A percentile compares a stretch with the other conserved stretches of the same genome.
phyloP scores from a whole-genome alignment of 441 rosid genomes.

The Mallotus japonicus region DNA sequence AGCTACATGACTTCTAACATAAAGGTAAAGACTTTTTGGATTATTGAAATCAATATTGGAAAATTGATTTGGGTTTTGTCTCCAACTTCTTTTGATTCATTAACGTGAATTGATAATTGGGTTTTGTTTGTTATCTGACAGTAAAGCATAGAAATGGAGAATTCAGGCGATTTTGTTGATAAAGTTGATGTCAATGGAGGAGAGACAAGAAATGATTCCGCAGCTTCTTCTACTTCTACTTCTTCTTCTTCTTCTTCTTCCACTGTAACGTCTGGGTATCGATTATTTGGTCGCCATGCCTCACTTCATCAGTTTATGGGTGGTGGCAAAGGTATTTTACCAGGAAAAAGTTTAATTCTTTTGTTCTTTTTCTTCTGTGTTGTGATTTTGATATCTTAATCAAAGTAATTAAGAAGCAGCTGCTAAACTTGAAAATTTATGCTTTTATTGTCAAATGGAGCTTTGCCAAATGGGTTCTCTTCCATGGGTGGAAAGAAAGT shows the following conservation, averaged over 20 bases:
- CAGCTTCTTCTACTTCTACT: constrained; percentile 19
- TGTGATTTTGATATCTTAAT: neutral
- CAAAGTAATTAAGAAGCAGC: neutral
- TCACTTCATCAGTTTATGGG: constrained; percentile 82
- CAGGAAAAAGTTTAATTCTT: neutral
- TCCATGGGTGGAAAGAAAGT: too few relatives aligned
- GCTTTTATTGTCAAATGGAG: neutral
- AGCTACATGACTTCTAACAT: neutral
- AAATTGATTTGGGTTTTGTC: neutral
- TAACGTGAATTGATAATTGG: neutral
- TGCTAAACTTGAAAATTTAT: neutral
- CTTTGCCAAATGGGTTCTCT: too few relatives aligned
- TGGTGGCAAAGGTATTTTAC: constrained; percentile 60
- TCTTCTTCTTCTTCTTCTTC: constrained; percentile 22
- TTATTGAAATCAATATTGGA: neutral
- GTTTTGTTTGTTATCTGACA: neutral
- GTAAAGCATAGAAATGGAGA: constrained; percentile 39
- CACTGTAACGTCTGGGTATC: constrained; percentile 31
- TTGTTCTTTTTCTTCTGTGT: neutral
- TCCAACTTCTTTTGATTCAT: neutral
- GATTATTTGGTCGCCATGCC: constrained; percentile 63
- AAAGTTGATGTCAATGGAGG: constrained; percentile 37
- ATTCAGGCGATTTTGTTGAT: constrained; percentile 32
- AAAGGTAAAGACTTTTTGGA: neutral
- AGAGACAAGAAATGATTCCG: constrained; percentile 36